These are phyloP conservation scores for Fusarium zealandicum DNA, from an alignment of 2,329 filamentous ascomycete species.

Conservation along the genomic window DNA sequence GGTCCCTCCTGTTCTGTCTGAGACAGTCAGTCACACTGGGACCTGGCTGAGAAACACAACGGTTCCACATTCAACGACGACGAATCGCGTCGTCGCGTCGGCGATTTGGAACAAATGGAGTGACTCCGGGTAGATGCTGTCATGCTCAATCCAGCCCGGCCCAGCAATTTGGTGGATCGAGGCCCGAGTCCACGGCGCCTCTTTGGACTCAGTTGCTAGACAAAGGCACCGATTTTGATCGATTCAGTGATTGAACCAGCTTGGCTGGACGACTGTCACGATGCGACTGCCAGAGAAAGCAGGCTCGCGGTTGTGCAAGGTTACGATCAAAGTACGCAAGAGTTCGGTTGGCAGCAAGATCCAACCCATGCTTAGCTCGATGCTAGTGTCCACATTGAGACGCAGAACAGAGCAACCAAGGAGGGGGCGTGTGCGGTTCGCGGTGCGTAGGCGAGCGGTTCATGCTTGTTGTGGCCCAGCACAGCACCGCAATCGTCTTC, in stretches of 20 bases:
- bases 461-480: slow-evolving; percentile 17
- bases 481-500: slow-evolving; percentile 13
- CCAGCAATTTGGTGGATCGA: slow-evolving; percentile 13
- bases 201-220: slow-evolving; percentile 15
- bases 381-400: slow-evolving; percentile 35
- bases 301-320: slow-evolving; percentile 29
- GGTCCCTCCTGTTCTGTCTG: slow-evolving; percentile 36
- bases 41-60: slow-evolving; percentile 34
- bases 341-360: slow-evolving; percentile 37
- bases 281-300: slow-evolving; percentile 24
- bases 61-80: slow-evolving; percentile 28
- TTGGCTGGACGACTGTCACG: slow-evolving; percentile 15
- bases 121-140: slow-evolving; percentile 13
- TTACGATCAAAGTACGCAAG: slow-evolving; percentile 27
- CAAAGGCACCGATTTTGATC: slow-evolving; percentile 12
- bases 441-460: slow-evolving; percentile 21
- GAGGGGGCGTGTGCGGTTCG: slow-evolving; percentile 29
- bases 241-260: slow-evolving; percentile 1
- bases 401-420: slow-evolving; percentile 17
- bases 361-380: slow-evolving; percentile 34
- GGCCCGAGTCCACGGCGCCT: slow-evolving; percentile 7
- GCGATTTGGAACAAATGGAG: slow-evolving; percentile 22
- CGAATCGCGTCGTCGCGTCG: slow-evolving; percentile 29
- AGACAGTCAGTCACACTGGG: slow-evolving; percentile 38
- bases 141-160: slow-evolving; percentile 3